Conservation (phyloP, 2,329 filamentous ascomycete species). For the Diaporthe citri region DNA sequence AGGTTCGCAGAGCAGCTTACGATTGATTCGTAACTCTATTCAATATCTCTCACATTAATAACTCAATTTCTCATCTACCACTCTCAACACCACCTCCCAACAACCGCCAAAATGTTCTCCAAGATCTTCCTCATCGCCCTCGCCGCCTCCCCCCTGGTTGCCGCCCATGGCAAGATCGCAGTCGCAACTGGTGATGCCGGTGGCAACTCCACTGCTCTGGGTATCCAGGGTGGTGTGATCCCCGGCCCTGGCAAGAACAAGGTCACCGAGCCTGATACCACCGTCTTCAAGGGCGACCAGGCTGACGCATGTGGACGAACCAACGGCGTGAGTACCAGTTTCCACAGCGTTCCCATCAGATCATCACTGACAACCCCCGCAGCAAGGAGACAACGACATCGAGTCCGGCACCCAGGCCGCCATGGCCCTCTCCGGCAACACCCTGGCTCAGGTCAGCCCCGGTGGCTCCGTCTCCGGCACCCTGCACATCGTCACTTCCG, state of each 20-base stretch:
- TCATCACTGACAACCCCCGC: background rate
- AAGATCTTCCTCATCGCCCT: conserved; percentile 42
- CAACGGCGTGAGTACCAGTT: conserved; percentile 38
- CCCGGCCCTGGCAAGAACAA: conserved; percentile 43
- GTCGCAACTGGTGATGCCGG: conserved; percentile 49
- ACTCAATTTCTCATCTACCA: background rate
- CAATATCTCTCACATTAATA: conserved; percentile 17
- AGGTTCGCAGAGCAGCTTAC: conserved; percentile 38
- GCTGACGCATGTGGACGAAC: conserved; percentile 56
- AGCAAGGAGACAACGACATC: conserved; percentile 52
- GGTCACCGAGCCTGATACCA: conserved; percentile 59
- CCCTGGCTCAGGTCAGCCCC: conserved; percentile 55
- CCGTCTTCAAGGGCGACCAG: conserved; percentile 56
- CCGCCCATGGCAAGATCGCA: conserved; percentile 48
- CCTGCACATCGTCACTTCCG: conserved; percentile 56
- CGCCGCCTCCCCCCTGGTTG: conserved; percentile 46
- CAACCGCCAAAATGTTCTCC: conserved; percentile 35
- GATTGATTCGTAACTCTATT: conserved; percentile 37
- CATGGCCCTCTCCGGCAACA: conserved; percentile 53
- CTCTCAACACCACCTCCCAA: background rate
- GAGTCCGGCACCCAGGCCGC: conserved; percentile 47
- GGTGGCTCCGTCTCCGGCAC: conserved; percentile 51
- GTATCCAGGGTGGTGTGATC: conserved; percentile 52
- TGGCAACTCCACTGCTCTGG: conserved; percentile 55
- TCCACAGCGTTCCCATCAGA: background rate